A percentile compares a stretch with the other conserved stretches of the same genome.
These are phyloP conservation scores for Lecanicillium sp. DNA, from an alignment of 2,329 filamentous ascomycete genomes.

Conservation along the genomic window DNA sequence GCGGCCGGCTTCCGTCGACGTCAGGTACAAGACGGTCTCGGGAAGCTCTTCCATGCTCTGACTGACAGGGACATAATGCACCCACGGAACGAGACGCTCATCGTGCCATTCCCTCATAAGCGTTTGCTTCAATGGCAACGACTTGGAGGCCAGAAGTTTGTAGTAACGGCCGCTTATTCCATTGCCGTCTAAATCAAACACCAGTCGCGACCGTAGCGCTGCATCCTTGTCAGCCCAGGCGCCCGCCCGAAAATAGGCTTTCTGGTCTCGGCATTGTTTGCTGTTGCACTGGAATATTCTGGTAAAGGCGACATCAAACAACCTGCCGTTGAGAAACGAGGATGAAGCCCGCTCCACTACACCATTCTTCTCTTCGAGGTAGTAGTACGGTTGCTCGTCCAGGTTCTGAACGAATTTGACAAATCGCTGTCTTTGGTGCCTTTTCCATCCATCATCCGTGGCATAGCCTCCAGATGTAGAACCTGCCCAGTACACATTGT, in stretches of 20 bases:
- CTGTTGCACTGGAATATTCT: slow-evolving; percentile 35
- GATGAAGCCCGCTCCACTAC: slow-evolving; percentile 14
- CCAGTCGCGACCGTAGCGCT: slow-evolving; percentile 31
- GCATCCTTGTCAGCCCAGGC: slow-evolving; percentile 24
- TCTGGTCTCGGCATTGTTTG: slow-evolving; percentile 27
- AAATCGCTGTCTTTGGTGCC: slow-evolving; percentile 41
- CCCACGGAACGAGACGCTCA: slow-evolving; percentile 46
- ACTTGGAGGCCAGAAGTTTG: slow-evolving; percentile 38
- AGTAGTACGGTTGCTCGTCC: slow-evolving; percentile 17
- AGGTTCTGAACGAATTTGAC: slow-evolving; percentile 28
- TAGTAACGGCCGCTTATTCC: slow-evolving; percentile 47
- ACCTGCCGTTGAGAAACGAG: slow-evolving; percentile 25
- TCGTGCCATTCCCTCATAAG: slow-evolving; percentile 51
- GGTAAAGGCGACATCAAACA: slow-evolving; percentile 39
- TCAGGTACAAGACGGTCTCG: slow-evolving; percentile 40
- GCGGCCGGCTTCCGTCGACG: slow-evolving; percentile 36
- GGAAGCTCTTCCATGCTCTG: slow-evolving; percentile 41
- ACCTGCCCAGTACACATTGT: slow-evolving; percentile 50
- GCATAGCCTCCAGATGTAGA: slow-evolving; percentile 43
- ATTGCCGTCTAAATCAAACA: slow-evolving; percentile 49
- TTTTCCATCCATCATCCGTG: slow-evolving; percentile 25
- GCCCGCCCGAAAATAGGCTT: slow-evolving; percentile 20
- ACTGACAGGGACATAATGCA: slow-evolving; percentile 49
- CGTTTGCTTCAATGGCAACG: slow-evolving; percentile 42
- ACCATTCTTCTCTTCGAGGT: slow-evolving; percentile 20